phyloP scores from a whole-genome alignment of 768 basidiomycete genomes.

The Sistotremastrum niveocremeum region DNA sequence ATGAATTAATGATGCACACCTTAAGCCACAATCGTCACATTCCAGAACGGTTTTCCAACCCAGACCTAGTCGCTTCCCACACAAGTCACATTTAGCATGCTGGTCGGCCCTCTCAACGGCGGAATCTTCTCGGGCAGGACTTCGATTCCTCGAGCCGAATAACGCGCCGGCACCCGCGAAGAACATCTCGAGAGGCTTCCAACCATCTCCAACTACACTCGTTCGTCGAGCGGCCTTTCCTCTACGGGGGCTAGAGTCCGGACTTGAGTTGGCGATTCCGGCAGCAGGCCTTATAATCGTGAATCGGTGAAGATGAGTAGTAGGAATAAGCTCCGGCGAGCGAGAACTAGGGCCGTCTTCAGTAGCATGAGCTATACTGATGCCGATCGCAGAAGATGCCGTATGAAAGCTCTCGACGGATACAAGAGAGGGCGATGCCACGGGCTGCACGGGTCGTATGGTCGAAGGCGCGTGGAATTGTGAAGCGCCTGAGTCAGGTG shows the following conservation, averaged over 20 bases:
- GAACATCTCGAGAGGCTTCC: constrained; percentile 71
- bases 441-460: constrained; percentile 35
- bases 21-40: constrained; percentile 81
- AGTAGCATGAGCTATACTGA: constrained; percentile 50
- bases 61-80: constrained; percentile 46
- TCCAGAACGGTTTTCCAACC: constrained; percentile 78
- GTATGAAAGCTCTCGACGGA: constrained; percentile 55
- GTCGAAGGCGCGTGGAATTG: constrained; percentile 26
- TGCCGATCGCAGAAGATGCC: constrained; percentile 31
- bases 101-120: neutral
- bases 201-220: constrained; percentile 27
- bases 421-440: constrained; percentile 4
- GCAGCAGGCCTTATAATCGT: constrained; percentile 71
- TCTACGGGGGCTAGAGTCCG: constrained; percentile 19
- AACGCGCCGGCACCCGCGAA: constrained; percentile 56
- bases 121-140: neutral
- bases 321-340: constrained; percentile 19
- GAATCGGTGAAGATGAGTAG: constrained; percentile 67
- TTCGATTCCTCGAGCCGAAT: neutral
- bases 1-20: constrained; percentile 25
- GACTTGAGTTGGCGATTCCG: neutral
- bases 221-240: constrained; percentile 4
- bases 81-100: constrained; percentile 65
- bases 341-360: constrained; percentile 64
- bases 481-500: neutral